Evolutionary conservation across 2,329 filamentous ascomycete species (phyloP).

Genomic region (Orbilia javanica): DNA sequence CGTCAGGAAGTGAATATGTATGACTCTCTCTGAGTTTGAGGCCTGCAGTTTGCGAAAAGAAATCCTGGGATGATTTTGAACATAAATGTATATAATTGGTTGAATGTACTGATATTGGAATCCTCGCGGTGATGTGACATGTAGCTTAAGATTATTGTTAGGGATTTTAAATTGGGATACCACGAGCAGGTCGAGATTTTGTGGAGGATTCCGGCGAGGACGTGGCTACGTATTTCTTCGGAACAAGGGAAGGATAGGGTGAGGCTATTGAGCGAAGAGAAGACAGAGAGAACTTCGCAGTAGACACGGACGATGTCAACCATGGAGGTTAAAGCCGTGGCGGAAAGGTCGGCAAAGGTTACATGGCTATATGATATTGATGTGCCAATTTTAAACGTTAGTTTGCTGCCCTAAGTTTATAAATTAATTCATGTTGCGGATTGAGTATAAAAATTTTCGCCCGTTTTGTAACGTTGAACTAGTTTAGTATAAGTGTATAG

Average conservation of each 20-base stretch:
- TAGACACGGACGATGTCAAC: slow-evolving; percentile 2
- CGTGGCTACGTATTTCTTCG: background rate
- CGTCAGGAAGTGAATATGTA: background rate
- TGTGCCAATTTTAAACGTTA: too few species aligned
- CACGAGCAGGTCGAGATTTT: slow-evolving; percentile 13
- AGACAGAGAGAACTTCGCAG: slow-evolving; percentile 15
- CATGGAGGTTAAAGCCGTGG: background rate
- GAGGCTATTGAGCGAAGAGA: background rate
- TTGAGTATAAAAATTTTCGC: too few species aligned
- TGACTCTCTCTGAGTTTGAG: background rate
- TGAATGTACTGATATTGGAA: background rate
- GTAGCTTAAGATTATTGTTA: background rate
- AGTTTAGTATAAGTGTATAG: too few species aligned
- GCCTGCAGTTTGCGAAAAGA: background rate
- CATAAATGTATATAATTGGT: background rate
- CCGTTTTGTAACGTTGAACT: too few species aligned
- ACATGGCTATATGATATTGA: slow-evolving; percentile 2
- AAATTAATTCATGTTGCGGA: too few species aligned
- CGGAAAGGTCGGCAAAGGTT: slow-evolving; percentile 4
- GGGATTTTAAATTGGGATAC: background rate
- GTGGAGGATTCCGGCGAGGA: slow-evolving; percentile 8
- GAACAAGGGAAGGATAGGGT: slow-evolving; percentile 1
- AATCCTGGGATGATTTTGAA: background rate
- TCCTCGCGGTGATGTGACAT: background rate
- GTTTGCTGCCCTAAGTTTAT: too few species aligned